Percentiles rank a stretch among this genome's conserved stretches.
phyloP scores from a whole-genome alignment of 225 moss, liverwort and hornwort genomes.

The Straminergon stramineum region DNA sequence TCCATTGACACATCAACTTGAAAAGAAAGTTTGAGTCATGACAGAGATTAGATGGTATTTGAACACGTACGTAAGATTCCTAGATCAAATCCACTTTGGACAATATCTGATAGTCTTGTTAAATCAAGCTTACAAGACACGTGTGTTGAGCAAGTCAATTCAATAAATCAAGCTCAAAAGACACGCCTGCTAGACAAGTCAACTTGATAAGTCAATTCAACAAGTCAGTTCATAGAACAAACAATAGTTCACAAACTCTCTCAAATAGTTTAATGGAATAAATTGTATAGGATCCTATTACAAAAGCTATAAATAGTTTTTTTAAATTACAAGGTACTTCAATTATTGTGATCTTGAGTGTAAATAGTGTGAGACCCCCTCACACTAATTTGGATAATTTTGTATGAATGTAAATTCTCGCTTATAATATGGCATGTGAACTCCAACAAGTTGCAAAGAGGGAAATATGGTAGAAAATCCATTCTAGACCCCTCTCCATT shows the following conservation, averaged over 20 bases:
- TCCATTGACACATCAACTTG: background rate
- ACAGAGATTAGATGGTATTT: background rate
- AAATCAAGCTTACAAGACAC: background rate
- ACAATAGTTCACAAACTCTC: accelerated
- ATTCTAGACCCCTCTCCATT: accelerated
- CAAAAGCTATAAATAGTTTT: no score
- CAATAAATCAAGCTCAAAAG: background rate
- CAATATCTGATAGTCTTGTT: accelerated
- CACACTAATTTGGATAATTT: background rate
- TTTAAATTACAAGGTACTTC: background rate
- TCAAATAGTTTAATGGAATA: background rate
- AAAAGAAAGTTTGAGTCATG: background rate
- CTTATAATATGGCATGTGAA: background rate
- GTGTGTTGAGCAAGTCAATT: background rate
- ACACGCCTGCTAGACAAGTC: no score
- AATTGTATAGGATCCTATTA: accelerated
- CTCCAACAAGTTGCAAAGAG: background rate
- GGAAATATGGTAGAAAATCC: accelerated
- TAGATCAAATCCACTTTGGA: accelerated
- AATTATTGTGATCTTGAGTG: no score
- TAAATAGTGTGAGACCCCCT: accelerated
- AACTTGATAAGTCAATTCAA: background rate
- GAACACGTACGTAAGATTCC: accelerated
- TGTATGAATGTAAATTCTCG: accelerated
- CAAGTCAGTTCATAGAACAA: background rate